Conservation (phyloP, 2,329 filamentous ascomycete species). For the Xylariaceae sp. region DNA sequence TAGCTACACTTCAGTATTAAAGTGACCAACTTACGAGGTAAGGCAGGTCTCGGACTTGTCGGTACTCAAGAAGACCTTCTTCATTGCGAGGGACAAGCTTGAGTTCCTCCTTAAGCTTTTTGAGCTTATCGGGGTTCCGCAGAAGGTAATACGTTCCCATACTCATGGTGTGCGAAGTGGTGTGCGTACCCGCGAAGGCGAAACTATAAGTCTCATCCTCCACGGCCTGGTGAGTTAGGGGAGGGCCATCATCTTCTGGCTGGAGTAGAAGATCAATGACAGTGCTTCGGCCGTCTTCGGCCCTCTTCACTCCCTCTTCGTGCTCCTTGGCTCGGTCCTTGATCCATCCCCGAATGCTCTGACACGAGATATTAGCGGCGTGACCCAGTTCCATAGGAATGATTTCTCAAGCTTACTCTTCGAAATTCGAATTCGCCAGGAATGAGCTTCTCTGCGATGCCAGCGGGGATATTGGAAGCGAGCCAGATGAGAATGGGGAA, state of each 20-base stretch:
- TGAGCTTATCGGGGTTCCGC: conserved; percentile 36
- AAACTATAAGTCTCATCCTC: conserved; percentile 6
- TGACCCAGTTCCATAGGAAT: neutral
- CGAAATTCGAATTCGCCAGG: neutral
- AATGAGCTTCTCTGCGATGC: conserved; percentile 1
- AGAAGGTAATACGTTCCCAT: conserved; percentile 15
- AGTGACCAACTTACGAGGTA: neutral
- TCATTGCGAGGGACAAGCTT: neutral
- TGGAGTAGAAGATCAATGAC: conserved; percentile 4
- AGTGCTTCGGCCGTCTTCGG: conserved; percentile 1
- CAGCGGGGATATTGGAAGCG: conserved; percentile 1
- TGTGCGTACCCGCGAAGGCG: conserved; percentile 2
- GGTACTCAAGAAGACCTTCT: neutral
- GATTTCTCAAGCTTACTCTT: neutral
- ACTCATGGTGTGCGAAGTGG: neutral
- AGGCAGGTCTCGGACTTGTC: neutral
- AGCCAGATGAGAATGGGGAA: conserved; percentile 4
- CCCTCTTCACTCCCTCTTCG: neutral
- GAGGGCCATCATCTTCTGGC: neutral
- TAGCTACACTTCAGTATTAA: neutral
- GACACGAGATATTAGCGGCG: neutral
- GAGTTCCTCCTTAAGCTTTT: too few species aligned
- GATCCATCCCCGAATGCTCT: neutral
- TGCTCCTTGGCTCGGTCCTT: conserved; percentile 1
- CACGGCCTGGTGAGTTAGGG: conserved; percentile 2